Evolutionary conservation across 192 early-diverging fungal genomes (phyloP).

Genomic region (Linnemannia schmuckeri): DNA sequence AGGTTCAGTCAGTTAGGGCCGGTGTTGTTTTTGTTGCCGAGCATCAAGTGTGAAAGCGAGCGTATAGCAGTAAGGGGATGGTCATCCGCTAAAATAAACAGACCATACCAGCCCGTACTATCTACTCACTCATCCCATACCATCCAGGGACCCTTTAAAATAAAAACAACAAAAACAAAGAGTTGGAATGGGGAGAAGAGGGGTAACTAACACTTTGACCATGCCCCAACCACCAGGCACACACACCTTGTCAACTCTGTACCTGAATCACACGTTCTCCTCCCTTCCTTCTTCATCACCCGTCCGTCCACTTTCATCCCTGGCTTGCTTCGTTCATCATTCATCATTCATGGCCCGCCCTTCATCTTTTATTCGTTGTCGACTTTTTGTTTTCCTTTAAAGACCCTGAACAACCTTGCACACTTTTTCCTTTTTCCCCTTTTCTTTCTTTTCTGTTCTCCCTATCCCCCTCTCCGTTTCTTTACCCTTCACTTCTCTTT

Average conservation of each 20-base stretch:
- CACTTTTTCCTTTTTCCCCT: not conserved
- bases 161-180: not conserved
- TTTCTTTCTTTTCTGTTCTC: not conserved
- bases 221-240: not conserved
- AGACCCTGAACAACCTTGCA: not conserved
- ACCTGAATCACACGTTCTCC: conserved; percentile 1
- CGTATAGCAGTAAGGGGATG: not conserved
- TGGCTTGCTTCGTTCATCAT: not conserved
- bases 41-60: not conserved
- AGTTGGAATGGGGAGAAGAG: not conserved
- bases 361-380: too few relatives aligned
- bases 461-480: not conserved
- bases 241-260: not conserved
- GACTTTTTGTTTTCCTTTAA: not conserved
- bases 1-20: not conserved
- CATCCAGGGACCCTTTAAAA: not conserved
- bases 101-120: not conserved
- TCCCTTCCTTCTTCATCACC: not conserved
- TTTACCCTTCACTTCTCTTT: not conserved
- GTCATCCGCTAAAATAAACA: not conserved
- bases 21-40: too few relatives aligned
- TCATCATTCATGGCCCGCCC: conserved; percentile 5
- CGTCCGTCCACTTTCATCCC: not conserved
- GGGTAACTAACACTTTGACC: not conserved
- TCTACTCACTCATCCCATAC: not conserved